phyloP scores from a whole-genome alignment of 495 filamentous ascomycete species.

The Penicillium pulvis region DNA sequence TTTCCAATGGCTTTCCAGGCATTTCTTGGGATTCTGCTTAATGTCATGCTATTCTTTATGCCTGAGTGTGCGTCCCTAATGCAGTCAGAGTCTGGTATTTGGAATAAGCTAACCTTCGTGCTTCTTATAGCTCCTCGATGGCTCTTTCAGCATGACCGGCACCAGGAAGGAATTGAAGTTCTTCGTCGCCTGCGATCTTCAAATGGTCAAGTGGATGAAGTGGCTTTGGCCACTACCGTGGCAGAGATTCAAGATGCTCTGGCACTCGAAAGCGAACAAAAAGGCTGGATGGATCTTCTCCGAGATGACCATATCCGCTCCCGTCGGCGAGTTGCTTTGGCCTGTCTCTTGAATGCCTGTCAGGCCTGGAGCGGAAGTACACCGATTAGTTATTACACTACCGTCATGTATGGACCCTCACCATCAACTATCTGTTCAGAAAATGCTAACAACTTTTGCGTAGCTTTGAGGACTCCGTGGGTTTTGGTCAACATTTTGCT shows the following conservation, averaged over 20 bases:
- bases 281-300: conserved; percentile 30
- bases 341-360: conserved; percentile 28
- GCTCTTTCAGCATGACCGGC: conserved; percentile 25
- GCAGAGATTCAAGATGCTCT: conserved; percentile 21
- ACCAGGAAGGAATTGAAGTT: conserved; percentile 37
- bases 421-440: not conserved
- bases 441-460: not conserved
- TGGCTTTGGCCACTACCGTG: conserved; percentile 8
- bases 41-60: conserved; percentile 23
- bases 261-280: conserved; percentile 18
- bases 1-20: conserved; percentile 48
- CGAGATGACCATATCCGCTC: conserved; percentile 20
- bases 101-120: not conserved
- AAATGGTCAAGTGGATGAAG: conserved; percentile 22
- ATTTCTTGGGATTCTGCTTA: conserved; percentile 27
- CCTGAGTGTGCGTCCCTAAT: conserved; percentile 21
- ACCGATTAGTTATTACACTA: conserved; percentile 22
- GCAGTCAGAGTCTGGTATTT: not conserved
- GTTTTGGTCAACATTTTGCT: conserved; percentile 22
- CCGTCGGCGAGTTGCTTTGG: conserved; percentile 20
- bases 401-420: conserved; percentile 4
- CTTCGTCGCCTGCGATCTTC: conserved; percentile 34
- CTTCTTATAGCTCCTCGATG: conserved; percentile 28
- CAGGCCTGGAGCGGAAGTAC: conserved; percentile 33
- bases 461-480: conserved; percentile 27